Evolutionary conservation across 1,284 basidiomycete species (phyloP).

Genomic region (Volvariella volvacea): DNA sequence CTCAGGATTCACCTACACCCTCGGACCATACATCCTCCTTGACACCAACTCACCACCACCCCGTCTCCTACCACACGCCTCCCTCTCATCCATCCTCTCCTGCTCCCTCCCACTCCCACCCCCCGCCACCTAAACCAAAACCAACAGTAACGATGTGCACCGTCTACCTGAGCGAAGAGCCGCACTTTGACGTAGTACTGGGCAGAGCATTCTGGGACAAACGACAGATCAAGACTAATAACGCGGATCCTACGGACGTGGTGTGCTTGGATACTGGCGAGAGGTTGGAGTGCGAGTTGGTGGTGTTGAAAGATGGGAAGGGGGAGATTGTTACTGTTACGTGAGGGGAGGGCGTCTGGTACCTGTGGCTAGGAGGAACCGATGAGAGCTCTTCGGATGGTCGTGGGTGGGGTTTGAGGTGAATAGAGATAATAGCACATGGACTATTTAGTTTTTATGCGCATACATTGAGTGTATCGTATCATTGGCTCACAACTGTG

Average conservation of each 20-base stretch:
- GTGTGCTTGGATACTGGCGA: conserved; percentile 96
- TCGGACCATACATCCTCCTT: background rate
- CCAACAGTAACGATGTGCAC: conserved; percentile 31
- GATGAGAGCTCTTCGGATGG: too few relatives aligned
- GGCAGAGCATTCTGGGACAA: conserved; percentile 93
- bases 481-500: too few relatives aligned
- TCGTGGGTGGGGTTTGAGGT: too few relatives aligned
- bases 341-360: conserved; percentile 15
- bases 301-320: conserved; percentile 82
- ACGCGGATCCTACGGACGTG: conserved; percentile 84
- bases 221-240: conserved; percentile 77
- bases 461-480: too few relatives aligned
- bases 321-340: conserved; percentile 88
- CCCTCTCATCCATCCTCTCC: conserved; percentile 6
- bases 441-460: too few relatives aligned
- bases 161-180: conserved; percentile 88
- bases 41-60: too few relatives aligned
- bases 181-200: conserved; percentile 94
- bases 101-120: conserved; percentile 4
- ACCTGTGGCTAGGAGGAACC: conserved; percentile 6
- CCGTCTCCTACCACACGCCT: too few relatives aligned
- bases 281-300: conserved; percentile 85
- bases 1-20: background rate
- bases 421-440: too few relatives aligned
- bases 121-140: conserved; percentile 16